Base-by-base conservation (phyloP, 2,329 filamentous ascomycete genomes). In the Tolypocladium nubicola region DNA sequence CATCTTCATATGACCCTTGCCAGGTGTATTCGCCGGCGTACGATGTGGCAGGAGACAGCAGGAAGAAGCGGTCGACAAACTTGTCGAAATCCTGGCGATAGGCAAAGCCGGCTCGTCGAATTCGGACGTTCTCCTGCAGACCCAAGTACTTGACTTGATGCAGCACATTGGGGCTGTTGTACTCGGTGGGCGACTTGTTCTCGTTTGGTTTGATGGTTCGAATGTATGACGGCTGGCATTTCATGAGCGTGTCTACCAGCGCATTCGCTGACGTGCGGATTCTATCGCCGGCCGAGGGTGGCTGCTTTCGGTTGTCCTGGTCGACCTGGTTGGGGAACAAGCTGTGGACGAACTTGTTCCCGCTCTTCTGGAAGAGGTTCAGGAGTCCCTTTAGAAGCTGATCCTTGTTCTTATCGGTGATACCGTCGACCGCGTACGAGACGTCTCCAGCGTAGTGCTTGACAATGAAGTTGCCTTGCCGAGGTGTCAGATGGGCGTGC, bases 341-440 rank as follows among this genome's bases (percentile, higher is more conserved):
- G 0, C 84, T 85, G 67, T 96, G 93, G 11, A 97, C 78, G 65
- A 97, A 99, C 21, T 77, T 74, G 73, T 97, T 97, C 58, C 84
- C 82, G 68, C 91, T 97, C 63, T 85, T 84, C 60, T 87, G 86
- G 67, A 96, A 88, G 41, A 99, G 79, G 68, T 90, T 93, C 55
- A 97, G 81, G 47, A 99, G 78, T 64, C 96, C 94, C 77, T 99
- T 99, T 58, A 97, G 78, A 50, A 99, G 79, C 73, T 95, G 90
- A 68, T 99, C 94, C 79, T 97, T 99, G 79, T 97, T 99, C 81
- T 99, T 99, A 73, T 99, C 94, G 1, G 94, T 99, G 78, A 99
- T 99, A 59, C 94, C 94, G 57, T 96, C 90, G 3, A 97, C 87
- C 1, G 89, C 89, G 72, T 99, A 99, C 63, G 85, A 86, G 64